Evolutionary conservation across 2,329 filamentous ascomycete genomes (phyloP).

Genomic region (Botrytis paeoniae): DNA sequence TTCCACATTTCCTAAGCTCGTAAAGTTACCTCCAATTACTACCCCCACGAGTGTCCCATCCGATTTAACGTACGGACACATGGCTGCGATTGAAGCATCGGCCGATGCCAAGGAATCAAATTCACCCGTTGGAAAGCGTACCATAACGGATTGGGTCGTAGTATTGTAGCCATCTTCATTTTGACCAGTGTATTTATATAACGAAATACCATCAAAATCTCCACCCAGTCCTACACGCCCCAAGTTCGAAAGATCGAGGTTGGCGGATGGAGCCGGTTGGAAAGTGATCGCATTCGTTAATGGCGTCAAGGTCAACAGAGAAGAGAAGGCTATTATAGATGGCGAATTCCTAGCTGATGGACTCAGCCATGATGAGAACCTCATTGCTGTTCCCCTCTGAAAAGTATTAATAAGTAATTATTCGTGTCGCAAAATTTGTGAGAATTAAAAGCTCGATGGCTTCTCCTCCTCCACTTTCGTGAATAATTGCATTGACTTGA

Average conservation of each 20-base stretch:
- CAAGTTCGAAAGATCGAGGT: conserved; percentile 74
- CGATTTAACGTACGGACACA: conserved; percentile 73
- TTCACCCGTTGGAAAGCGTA: conserved; percentile 79
- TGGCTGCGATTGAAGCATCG: conserved; percentile 80
- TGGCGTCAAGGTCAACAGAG: conserved; percentile 41
- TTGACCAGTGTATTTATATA: conserved; percentile 84
- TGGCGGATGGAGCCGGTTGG: conserved; percentile 60
- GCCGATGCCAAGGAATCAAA: conserved; percentile 72
- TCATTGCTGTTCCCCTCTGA: conserved; percentile 34
- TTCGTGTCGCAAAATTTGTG: conserved; percentile 20
- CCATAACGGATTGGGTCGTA: conserved; percentile 76
- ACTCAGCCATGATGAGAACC: conserved; percentile 36
- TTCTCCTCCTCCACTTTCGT: conserved; percentile 23
- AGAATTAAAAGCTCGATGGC: conserved; percentile 24
- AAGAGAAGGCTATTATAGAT: conserved; percentile 43
- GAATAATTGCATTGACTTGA: conserved; percentile 16
- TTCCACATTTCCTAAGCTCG: conserved; percentile 73
- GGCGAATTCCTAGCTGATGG: conserved; percentile 29
- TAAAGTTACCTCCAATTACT: conserved; percentile 92
- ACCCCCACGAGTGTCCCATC: conserved; percentile 70
- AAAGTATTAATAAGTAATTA: conserved; percentile 21
- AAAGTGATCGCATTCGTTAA: conserved; percentile 55
- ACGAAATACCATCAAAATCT: conserved; percentile 86
- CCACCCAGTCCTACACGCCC: conserved; percentile 83
- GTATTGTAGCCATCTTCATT: conserved; percentile 62